Conservation (phyloP, 805 yeast species). For the Candida alai region DNA sequence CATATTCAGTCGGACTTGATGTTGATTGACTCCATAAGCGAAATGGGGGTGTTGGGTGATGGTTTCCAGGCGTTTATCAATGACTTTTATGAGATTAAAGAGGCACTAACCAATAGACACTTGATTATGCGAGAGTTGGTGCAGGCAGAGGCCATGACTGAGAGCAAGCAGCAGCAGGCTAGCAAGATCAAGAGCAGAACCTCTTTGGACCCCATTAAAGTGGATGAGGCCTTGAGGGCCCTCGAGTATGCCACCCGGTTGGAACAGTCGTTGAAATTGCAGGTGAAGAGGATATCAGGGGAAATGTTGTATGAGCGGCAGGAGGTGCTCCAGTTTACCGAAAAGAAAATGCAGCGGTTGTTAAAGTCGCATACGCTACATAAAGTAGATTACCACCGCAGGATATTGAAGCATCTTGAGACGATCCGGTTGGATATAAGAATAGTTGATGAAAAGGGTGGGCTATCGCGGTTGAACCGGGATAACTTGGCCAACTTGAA, state of each 20-base stretch:
- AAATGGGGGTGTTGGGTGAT: constrained; percentile 74
- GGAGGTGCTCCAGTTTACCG: constrained; percentile 57
- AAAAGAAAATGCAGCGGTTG: constrained; percentile 47
- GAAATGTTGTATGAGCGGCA: constrained; percentile 77
- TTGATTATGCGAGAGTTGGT: constrained; percentile 83
- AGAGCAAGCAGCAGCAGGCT: constrained; percentile 66
- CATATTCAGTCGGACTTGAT: constrained; percentile 73
- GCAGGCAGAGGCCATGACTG: constrained; percentile 74
- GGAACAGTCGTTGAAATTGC: constrained; percentile 73
- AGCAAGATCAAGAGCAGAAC: constrained; percentile 66
- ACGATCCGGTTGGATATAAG: constrained; percentile 68
- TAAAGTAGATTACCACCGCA: constrained; percentile 82
- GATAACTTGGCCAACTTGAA: constrained; percentile 50
- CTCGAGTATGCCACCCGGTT: constrained; percentile 73
- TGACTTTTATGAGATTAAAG: constrained; percentile 86
- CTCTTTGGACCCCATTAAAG: constrained; percentile 79
- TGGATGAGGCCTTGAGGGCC: constrained; percentile 81
- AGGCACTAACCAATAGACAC: constrained; percentile 89
- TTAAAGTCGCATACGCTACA: constrained; percentile 61
- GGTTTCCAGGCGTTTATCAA: constrained; percentile 58
- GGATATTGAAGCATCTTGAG: constrained; percentile 70
- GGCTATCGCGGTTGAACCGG: constrained; percentile 78
- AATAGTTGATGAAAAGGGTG: constrained; percentile 72
- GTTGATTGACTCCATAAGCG: constrained; percentile 65
- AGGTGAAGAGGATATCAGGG: constrained; percentile 76